These are phyloP conservation scores for Peniophora sp. DNA, from an alignment of 1,284 basidiomycete species.

Conservation along the genomic window DNA sequence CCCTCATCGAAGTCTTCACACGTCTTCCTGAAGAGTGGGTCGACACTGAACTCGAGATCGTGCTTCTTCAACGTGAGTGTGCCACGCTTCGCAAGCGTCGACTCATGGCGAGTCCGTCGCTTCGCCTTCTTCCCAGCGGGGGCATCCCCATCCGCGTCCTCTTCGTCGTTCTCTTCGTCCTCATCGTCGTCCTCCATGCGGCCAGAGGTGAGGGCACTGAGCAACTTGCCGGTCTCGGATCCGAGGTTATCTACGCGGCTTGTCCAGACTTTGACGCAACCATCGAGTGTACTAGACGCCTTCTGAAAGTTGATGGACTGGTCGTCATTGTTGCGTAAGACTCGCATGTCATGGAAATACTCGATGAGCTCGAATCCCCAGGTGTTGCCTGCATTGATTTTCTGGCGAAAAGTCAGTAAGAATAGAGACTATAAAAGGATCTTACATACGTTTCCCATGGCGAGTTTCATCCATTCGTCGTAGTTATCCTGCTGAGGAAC, in stretches of 20 bases:
- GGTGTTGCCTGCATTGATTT: slow-evolving; percentile 97
- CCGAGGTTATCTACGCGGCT: slow-evolving; percentile 96
- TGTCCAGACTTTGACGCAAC: slow-evolving; percentile 99
- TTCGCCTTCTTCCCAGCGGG: slow-evolving; percentile 45
- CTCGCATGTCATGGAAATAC: slow-evolving; percentile 98
- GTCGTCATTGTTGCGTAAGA: slow-evolving; percentile 86
- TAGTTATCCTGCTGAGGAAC: slow-evolving; percentile 79
- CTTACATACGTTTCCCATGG: slow-evolving; percentile 87
- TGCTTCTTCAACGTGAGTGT: slow-evolving; percentile 85
- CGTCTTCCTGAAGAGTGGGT: slow-evolving; percentile 96
- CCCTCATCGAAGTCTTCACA: slow-evolving; percentile 99
- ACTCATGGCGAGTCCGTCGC: slow-evolving; percentile 55
- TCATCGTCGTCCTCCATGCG: slow-evolving; percentile 45
- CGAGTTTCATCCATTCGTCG: slow-evolving; percentile 99
- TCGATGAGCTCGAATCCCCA: slow-evolving; percentile 99
- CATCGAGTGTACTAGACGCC: slow-evolving; percentile 94
- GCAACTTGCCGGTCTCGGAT: slow-evolving; percentile 92
- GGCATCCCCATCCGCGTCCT: slow-evolving; percentile 54
- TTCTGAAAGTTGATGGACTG: slow-evolving; percentile 99
- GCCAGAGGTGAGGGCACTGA: slow-evolving; percentile 83
- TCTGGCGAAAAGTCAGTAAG: slow-evolving; percentile 46
- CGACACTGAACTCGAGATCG: slow-evolving; percentile 92
- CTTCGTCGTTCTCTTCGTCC: slow-evolving; percentile 49
- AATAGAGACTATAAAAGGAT: not conserved
- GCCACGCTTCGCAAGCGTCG: slow-evolving; percentile 81